Evolutionary conservation across 2,329 filamentous ascomycete genomes (phyloP).

Genomic region (Cercospora brassicicola): DNA sequence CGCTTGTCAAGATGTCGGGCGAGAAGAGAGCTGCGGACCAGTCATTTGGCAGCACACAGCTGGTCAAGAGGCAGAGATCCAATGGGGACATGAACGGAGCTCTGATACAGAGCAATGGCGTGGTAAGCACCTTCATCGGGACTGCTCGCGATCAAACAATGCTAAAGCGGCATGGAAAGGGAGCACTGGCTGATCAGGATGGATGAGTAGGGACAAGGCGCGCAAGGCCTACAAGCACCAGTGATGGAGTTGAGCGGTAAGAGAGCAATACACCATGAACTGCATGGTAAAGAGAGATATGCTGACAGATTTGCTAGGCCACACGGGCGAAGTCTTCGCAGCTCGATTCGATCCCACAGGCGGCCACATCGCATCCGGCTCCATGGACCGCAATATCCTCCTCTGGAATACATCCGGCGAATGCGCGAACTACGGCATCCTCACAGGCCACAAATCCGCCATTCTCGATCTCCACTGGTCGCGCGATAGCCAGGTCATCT

Average conservation of each 20-base stretch:
- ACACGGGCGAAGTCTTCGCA: constrained; percentile 81
- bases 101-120: constrained; percentile 59
- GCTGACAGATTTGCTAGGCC: constrained; percentile 45
- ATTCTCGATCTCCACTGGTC: constrained; percentile 95
- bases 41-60: constrained; percentile 74
- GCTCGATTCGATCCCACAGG: constrained; percentile 87
- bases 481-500: constrained; percentile 84
- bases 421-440: constrained; percentile 89
- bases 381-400: constrained; percentile 92
- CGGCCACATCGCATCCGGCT: constrained; percentile 86
- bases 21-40: constrained; percentile 91
- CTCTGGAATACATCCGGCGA: constrained; percentile 90
- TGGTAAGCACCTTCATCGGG: constrained; percentile 55
- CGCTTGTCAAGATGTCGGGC: constrained; percentile 65
- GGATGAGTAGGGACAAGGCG: constrained; percentile 65
- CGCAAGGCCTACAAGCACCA: constrained; percentile 80
- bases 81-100: constrained; percentile 57
- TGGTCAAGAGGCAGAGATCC: constrained; percentile 86
- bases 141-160: constrained; percentile 31
- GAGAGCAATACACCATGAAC: neutral
- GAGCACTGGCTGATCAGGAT: constrained; percentile 29
- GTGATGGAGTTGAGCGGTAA: constrained; percentile 87
- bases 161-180: constrained; percentile 30
- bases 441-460: constrained; percentile 87
- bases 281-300: neutral